phyloP scores from a whole-genome alignment of 2,329 filamentous ascomycete species.

The Rutstroemia sp. region DNA sequence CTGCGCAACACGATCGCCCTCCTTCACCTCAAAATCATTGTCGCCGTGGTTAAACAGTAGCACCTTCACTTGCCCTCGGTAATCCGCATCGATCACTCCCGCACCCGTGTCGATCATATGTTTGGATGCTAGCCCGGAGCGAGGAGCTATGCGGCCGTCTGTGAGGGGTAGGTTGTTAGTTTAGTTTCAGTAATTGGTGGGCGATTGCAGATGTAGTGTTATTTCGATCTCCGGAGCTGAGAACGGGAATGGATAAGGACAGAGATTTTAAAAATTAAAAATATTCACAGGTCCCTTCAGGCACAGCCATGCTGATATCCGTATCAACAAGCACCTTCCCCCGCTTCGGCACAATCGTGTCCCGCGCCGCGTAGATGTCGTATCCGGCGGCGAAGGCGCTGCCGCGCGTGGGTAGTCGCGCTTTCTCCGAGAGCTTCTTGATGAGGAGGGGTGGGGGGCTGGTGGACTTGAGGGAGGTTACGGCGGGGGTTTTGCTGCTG shows the following conservation, averaged over 20 bases:
- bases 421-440: conserved; percentile 78
- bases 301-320: conserved; percentile 84
- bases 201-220: neutral
- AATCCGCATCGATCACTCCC: conserved; percentile 96
- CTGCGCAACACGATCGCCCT: conserved; percentile 89
- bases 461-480: conserved; percentile 14
- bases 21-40: conserved; percentile 69
- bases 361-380: conserved; percentile 77
- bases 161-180: neutral
- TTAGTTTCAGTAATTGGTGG: neutral
- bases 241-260: neutral
- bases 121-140: conserved; percentile 86
- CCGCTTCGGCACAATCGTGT: conserved; percentile 68
- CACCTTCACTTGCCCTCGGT: conserved; percentile 88
- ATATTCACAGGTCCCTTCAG: conserved; percentile 75
- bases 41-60: conserved; percentile 91
- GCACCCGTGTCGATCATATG: conserved; percentile 95
- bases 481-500: neutral
- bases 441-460: conserved; percentile 38
- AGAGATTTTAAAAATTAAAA: neutral
- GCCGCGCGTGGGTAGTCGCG: conserved; percentile 78
- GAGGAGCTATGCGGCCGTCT: conserved; percentile 87
- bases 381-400: conserved; percentile 89
- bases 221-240: no score
- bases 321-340: conserved; percentile 86